A percentile compares a stretch with the other conserved stretches of the same genome.
Conservation (phyloP, 1,139 yeast species). For the Blastobotrys raffinosifermentans region DNA sequence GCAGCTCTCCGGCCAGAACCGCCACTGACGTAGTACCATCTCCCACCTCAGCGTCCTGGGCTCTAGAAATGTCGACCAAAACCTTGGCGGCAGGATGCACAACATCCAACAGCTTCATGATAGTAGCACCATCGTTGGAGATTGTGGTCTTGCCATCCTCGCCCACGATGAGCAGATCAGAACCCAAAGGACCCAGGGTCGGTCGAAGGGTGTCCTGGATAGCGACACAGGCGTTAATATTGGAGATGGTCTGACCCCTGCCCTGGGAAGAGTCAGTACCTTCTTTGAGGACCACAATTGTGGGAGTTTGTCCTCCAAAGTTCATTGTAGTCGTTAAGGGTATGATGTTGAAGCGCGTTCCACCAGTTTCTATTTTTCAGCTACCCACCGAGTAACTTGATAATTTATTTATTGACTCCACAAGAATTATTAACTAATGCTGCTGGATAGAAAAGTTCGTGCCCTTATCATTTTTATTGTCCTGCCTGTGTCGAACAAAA, state of each 20-base stretch:
- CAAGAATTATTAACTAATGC: no score
- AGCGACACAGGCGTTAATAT: conserved; percentile 94
- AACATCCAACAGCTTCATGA: conserved; percentile 82
- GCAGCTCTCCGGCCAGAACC: conserved; percentile 85
- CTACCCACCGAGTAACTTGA: no score
- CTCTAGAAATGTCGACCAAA: conserved; percentile 87
- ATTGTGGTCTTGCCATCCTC: conserved; percentile 84
- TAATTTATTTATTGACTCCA: no score
- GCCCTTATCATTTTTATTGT: no score
- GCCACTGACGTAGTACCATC: conserved; percentile 98
- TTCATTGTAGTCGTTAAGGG: no score
- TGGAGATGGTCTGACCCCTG: conserved; percentile 87
- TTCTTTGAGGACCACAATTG: conserved; percentile 93
- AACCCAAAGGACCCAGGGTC: conserved; percentile 95
- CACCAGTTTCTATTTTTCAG: no score
- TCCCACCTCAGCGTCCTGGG: conserved; percentile 99
- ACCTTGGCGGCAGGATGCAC: conserved; percentile 98
- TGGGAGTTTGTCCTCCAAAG: conserved; percentile 89
- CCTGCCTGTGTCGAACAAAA: no score
- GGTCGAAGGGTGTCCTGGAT: conserved; percentile 94
- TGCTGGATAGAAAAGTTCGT: no score
- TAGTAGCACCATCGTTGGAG: conserved; percentile 98
- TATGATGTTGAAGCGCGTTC: no score
- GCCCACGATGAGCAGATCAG: conserved; percentile 84
- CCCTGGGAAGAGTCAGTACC: conserved; percentile 98